A percentile compares a stretch with the other conserved stretches of the same genome.
Evolutionary conservation across 2,329 filamentous ascomycete species (phyloP).

Genomic region (Aureobasidium melanogenum): DNA sequence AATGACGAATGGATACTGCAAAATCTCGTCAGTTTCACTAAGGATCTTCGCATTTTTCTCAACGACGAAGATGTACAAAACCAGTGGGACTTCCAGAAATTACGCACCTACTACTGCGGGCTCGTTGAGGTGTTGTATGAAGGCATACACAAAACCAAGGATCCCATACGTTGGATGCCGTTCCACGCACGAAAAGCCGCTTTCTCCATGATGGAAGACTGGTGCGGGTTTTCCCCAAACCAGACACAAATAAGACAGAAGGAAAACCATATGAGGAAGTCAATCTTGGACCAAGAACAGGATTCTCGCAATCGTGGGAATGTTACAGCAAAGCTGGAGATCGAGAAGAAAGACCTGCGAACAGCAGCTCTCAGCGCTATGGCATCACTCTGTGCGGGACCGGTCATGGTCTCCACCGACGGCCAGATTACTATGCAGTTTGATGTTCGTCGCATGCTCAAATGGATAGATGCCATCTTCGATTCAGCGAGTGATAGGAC

Average conservation of each 20-base stretch:
- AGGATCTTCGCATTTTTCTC: conserved; percentile 85
- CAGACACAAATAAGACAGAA: conserved; percentile 70
- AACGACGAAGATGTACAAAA: conserved; percentile 92
- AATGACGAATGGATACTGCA: conserved; percentile 75
- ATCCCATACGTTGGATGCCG: conserved; percentile 89
- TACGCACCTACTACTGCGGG: conserved; percentile 89
- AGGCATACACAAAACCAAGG: conserved; percentile 74
- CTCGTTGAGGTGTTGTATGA: conserved; percentile 89
- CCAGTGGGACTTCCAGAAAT: conserved; percentile 86
- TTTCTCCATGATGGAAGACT: conserved; percentile 96
- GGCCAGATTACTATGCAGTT: conserved; percentile 83
- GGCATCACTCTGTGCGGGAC: conserved; percentile 78
- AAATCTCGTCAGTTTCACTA: conserved; percentile 82
- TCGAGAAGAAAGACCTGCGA: conserved; percentile 86
- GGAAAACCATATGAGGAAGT: conserved; percentile 81
- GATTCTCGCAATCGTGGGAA: conserved; percentile 66
- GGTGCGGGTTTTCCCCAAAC: conserved; percentile 95
- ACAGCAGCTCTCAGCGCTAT: conserved; percentile 90
- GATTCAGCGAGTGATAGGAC: conserved; percentile 84
- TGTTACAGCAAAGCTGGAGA: conserved; percentile 84
- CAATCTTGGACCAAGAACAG: conserved; percentile 68
- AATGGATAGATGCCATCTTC: conserved; percentile 94
- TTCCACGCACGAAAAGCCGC: conserved; percentile 94
- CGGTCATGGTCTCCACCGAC: conserved; percentile 80
- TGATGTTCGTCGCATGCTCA: conserved; percentile 82